Percentiles rank a stretch among this genome's conserved stretches.
Conservation (phyloP, 495 filamentous ascomycete genomes). For the Penicillium psychrofluorescens region DNA sequence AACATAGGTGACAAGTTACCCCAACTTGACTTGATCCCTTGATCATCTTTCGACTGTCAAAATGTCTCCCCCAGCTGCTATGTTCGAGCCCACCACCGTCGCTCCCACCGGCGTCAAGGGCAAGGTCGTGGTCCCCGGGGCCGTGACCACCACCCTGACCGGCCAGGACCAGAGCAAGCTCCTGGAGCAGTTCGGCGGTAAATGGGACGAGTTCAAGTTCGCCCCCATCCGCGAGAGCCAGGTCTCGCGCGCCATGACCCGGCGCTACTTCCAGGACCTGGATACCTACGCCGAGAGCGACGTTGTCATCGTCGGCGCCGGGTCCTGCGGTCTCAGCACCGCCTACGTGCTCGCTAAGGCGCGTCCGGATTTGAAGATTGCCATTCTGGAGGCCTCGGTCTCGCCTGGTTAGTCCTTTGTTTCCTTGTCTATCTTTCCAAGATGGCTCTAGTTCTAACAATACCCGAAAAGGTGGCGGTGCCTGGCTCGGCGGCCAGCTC, state of each 20-base stretch:
- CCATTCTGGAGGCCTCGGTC: slow-evolving; percentile 81
- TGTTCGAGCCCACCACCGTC: slow-evolving; percentile 32
- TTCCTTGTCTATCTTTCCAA: not conserved
- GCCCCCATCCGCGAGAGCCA: slow-evolving; percentile 81
- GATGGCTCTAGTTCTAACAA: too few relatives aligned
- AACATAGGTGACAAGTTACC: slow-evolving; percentile 22
- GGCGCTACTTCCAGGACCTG: slow-evolving; percentile 83
- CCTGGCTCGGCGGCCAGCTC: slow-evolving; percentile 88
- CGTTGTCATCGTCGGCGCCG: slow-evolving; percentile 85
- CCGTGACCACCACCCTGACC: slow-evolving; percentile 24
- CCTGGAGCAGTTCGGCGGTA: slow-evolving; percentile 54
- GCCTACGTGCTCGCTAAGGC: slow-evolving; percentile 79
- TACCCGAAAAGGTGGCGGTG: slow-evolving; percentile 55
- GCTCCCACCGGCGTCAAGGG: slow-evolving; percentile 41
- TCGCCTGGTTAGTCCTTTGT: slow-evolving; percentile 49
- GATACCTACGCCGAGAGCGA: slow-evolving; percentile 86
- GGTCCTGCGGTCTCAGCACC: slow-evolving; percentile 76
- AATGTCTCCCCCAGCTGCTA: slow-evolving; percentile 72
- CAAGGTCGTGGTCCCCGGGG: slow-evolving; percentile 35
- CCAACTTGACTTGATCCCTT: slow-evolving; percentile 27
- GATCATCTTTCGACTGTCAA: slow-evolving; percentile 16
- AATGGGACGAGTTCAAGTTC: slow-evolving; percentile 77
- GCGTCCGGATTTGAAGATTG: slow-evolving; percentile 84
- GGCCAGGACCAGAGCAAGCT: slow-evolving; percentile 40
- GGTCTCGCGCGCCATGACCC: slow-evolving; percentile 86